Evolutionary conservation across 1,284 basidiomycete species (phyloP), one percentile per base, ranked within the genome.

Genomic region (Moniliophthora roreri): DNA sequence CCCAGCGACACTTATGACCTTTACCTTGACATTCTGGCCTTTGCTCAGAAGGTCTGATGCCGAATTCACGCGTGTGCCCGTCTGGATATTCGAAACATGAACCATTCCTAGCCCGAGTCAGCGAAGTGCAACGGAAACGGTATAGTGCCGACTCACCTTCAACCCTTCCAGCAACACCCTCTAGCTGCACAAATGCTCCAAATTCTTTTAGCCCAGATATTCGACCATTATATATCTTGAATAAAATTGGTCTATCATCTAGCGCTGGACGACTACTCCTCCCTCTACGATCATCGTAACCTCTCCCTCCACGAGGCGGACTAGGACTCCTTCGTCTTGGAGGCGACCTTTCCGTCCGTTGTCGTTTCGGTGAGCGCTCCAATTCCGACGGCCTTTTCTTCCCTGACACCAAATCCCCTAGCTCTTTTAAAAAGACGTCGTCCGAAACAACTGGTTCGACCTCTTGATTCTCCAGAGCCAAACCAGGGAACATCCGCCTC

Each of bases 221-320:
- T 53, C 84, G 87, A 6, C 95, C 96, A 55, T 84, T 79, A 72
- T 99, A 99, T 44, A 98, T 94, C 77, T 98, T 98, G 84, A 89
- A 98, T 37, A 98, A 68, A 1, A 98, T 76, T 0, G 97, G 95
- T 49, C 78, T 78, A 38, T 96, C 92, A 67, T 99, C 94, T 41
- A 89, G 48, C 21, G 65, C 63, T 8, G 70, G 64, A 39, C 80
- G 71, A 2, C 75, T 71, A 40, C 75, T 59, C 49, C 73, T 69
- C 60, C 69, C 65, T 56, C 73, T 71, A 58, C 74, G 69, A 39
- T 77, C 67, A 36, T 72, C 71, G 56, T 78, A 71, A 1, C 74
- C 72, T 54, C 82, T 71, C n/a, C n/a, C n/a, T 34, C 75, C 77
- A 58, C 82, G 75, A 34, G 71, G 72, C 34, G 85, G 83, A 66